Percentiles rank a stretch among this genome's conserved stretches.
phyloP scores from a whole-genome alignment of 305 asterid genomes.

The Caryopteris hybrid region DNA sequence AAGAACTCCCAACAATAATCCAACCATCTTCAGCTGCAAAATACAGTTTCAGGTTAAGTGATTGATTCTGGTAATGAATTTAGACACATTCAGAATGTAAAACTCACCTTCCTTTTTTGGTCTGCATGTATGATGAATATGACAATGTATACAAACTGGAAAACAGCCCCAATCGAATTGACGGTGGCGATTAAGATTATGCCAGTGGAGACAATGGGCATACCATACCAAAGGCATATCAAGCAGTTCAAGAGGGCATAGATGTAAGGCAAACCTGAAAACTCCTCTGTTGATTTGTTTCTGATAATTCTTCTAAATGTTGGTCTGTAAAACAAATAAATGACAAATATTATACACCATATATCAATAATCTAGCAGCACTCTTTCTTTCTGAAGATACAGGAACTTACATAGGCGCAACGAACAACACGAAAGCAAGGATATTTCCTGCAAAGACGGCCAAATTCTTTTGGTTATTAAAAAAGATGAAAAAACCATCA shows the following conservation, averaged over 20 bases:
- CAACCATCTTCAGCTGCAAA: slow-evolving; percentile 71
- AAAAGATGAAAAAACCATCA: background rate
- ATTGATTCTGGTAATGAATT: background rate
- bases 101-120: slow-evolving; percentile 38
- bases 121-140: slow-evolving; percentile 57
- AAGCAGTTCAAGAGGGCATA: slow-evolving; percentile 74
- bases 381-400: background rate
- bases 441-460: slow-evolving; percentile 60
- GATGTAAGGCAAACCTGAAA: slow-evolving; percentile 76
- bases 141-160: slow-evolving; percentile 55
- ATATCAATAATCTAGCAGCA: background rate
- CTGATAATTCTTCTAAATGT: slow-evolving; percentile 61
- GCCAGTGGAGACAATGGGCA: slow-evolving; percentile 59
- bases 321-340: slow-evolving; percentile 46
- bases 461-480: background rate
- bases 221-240: slow-evolving; percentile 83
- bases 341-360: background rate
- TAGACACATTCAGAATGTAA: background rate
- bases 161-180: slow-evolving; percentile 67
- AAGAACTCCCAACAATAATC: slow-evolving; percentile 48
- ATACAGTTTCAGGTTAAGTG: background rate
- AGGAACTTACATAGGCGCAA: slow-evolving; percentile 71
- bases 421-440: slow-evolving; percentile 62
- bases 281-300: slow-evolving; percentile 68
- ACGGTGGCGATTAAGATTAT: slow-evolving; percentile 61